phyloP scores from a whole-genome alignment of 768 basidiomycete genomes.

The Harrya chromipes region DNA sequence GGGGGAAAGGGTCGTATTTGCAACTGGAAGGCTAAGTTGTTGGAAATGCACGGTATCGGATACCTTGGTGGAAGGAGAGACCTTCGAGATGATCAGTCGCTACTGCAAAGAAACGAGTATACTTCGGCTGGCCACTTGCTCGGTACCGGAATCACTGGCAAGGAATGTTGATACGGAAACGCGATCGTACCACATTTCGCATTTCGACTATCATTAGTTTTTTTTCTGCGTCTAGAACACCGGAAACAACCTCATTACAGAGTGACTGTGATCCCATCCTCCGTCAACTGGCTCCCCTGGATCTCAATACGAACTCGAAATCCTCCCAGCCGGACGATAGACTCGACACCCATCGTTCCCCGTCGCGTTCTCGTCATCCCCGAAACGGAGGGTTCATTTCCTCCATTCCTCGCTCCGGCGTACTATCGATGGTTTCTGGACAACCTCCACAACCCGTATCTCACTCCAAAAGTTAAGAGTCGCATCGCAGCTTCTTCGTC shows the following conservation, averaged over 20 bases:
- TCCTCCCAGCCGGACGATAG: neutral
- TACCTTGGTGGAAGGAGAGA: neutral
- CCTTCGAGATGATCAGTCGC: neutral
- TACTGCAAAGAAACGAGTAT: slow-evolving; percentile 2
- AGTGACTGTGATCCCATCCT: slow-evolving; percentile 9
- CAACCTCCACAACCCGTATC: slow-evolving; percentile 54
- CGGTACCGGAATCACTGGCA: too few species aligned
- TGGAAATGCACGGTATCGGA: slow-evolving; percentile 24
- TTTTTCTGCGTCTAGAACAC: slow-evolving; percentile 1
- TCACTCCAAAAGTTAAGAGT: slow-evolving; percentile 30
- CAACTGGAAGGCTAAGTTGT: slow-evolving; percentile 15
- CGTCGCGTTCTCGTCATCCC: neutral
- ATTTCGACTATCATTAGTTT: slow-evolving; percentile 4
- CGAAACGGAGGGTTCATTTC: too few species aligned
- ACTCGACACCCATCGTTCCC: neutral
- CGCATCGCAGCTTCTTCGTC: slow-evolving; percentile 18
- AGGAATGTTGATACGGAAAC: neutral
- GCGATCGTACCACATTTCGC: neutral
- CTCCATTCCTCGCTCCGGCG: slow-evolving; percentile 19
- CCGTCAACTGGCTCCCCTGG: neutral
- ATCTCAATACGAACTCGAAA: neutral
- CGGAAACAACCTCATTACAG: neutral
- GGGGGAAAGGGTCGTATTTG: slow-evolving; percentile 18
- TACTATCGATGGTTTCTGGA: slow-evolving; percentile 43
- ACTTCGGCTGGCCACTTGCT: too few species aligned